A percentile compares a stretch with the other conserved stretches of the same genome.
These are phyloP conservation scores for Phytopythium kandeliae DNA, from an alignment of 352 stramenopile species.

Conservation along the genomic window DNA sequence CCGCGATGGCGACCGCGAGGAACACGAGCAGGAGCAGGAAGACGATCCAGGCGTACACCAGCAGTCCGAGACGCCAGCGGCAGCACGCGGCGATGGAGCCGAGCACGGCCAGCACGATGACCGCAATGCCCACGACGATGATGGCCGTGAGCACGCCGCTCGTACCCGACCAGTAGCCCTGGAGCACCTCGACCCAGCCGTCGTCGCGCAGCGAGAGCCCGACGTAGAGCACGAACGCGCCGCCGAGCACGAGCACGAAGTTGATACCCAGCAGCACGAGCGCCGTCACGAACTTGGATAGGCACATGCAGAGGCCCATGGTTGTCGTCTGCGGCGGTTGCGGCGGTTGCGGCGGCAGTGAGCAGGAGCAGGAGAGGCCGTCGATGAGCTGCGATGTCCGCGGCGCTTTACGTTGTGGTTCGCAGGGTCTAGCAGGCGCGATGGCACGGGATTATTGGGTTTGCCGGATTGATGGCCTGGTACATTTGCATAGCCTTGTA, in stretches of 20 bases:
- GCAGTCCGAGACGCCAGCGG: conserved; percentile 48
- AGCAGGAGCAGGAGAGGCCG: neutral
- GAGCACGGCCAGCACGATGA: conserved; percentile 54
- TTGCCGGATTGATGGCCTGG: no score
- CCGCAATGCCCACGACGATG: conserved; percentile 39
- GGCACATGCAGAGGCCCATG: conserved; percentile 23
- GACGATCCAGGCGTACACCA: conserved; percentile 49
- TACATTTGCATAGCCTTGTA: no score
- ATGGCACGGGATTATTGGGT: no score
- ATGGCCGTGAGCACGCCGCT: conserved; percentile 38
- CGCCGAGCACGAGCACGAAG: conserved; percentile 46
- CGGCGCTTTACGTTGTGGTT: neutral
- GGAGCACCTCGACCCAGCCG: conserved; percentile 58
- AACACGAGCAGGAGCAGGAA: conserved; percentile 51
- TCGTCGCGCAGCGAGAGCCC: conserved; percentile 34
- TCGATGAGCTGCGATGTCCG: neutral
- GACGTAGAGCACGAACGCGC: conserved; percentile 46
- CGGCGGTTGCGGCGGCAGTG: no score
- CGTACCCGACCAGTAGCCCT: conserved; percentile 45
- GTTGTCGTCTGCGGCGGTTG: neutral
- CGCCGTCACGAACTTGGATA: conserved; percentile 25
- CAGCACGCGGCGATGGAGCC: conserved; percentile 52
- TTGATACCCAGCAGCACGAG: conserved; percentile 58
- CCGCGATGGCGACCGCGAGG: conserved; percentile 30
- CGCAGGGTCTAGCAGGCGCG: no score